phyloP scores from a whole-genome alignment of 768 basidiomycete species.

The Sutorius australiensis region DNA sequence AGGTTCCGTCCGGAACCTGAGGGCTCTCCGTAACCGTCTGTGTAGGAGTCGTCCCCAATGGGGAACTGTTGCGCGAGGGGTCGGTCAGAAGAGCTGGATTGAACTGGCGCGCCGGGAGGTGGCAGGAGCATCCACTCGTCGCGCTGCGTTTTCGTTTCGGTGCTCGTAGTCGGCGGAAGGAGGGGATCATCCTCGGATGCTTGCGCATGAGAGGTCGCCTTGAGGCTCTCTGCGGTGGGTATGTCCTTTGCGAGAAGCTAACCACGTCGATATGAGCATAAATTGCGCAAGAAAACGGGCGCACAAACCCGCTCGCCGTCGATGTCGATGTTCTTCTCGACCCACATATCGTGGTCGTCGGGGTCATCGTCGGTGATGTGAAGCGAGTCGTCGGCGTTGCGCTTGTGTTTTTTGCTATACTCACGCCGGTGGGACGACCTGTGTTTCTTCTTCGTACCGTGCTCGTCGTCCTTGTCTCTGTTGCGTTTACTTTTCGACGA shows the following conservation, averaged over 20 bases:
- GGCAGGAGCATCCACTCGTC: constrained; percentile 90
- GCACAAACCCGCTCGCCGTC: constrained; percentile 67
- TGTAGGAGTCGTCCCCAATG: constrained; percentile 47
- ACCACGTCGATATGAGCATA: constrained; percentile 4
- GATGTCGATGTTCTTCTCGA: constrained; percentile 81
- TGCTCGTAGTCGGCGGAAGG: constrained; percentile 43
- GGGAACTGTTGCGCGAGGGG: constrained; percentile 28
- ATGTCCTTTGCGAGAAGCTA: constrained; percentile 70
- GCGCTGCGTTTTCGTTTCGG: constrained; percentile 54
- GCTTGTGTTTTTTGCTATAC: constrained; percentile 34
- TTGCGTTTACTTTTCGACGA: constrained; percentile 26
- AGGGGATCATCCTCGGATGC: constrained; percentile 41
- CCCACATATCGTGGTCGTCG: constrained; percentile 75
- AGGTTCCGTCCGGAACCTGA: constrained; percentile 43
- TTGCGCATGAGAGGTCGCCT: constrained; percentile 59
- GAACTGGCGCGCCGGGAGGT: constrained; percentile 21
- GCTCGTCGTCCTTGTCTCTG: constrained; percentile 40
- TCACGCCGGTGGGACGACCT: constrained; percentile 40
- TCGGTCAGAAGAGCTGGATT: constrained; percentile 28
- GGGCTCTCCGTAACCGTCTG: constrained; percentile 62
- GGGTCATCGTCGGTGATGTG: constrained; percentile 67
- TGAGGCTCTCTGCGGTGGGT: constrained; percentile 69
- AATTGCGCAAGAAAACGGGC: not conserved
- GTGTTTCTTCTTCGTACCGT: constrained; percentile 53
- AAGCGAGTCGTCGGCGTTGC: constrained; percentile 33